Evolutionary conservation across 2,329 filamentous ascomycete genomes (phyloP).

Genomic region (Cercospora brassicicola): DNA sequence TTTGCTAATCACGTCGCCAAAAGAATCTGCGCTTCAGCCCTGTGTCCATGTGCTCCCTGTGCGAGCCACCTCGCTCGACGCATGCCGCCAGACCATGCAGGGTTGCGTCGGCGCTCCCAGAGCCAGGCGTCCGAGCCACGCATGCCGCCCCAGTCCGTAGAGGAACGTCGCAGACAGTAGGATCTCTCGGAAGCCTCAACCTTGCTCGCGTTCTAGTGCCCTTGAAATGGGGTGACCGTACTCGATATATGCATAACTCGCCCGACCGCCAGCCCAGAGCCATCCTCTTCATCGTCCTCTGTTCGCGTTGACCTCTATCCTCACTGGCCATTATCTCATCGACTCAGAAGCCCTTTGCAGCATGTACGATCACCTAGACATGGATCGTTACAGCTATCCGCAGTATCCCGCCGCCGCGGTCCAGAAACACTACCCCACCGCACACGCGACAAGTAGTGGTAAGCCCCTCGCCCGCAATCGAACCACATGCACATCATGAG

Average conservation of each 20-base stretch:
- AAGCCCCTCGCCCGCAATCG: background rate
- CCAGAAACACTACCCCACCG: constrained; percentile 65
- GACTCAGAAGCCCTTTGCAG: background rate
- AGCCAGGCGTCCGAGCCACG: constrained; percentile 16
- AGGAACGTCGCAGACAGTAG: constrained; percentile 17
- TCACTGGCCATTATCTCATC: constrained; percentile 2
- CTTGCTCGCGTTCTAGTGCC: constrained; percentile 16
- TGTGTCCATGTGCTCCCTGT: background rate
- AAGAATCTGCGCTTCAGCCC: constrained; percentile 8
- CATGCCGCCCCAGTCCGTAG: constrained; percentile 13
- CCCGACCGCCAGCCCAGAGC: constrained; percentile 16
- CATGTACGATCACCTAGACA: constrained; percentile 37
- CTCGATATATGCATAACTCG: constrained; percentile 27
- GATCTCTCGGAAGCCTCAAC: constrained; percentile 17
- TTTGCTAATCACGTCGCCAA: background rate
- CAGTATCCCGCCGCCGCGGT: constrained; percentile 41
- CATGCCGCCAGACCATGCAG: constrained; percentile 4
- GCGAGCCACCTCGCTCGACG: constrained; percentile 5
- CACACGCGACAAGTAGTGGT: constrained; percentile 79
- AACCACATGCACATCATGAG: background rate
- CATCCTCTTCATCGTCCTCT: constrained; percentile 14
- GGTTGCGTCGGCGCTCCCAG: constrained; percentile 11
- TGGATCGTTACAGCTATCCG: constrained; percentile 51
- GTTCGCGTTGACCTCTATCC: constrained; percentile 9
- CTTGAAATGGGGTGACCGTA: constrained; percentile 24